Evolutionary conservation across 768 basidiomycete genomes (phyloP), one percentile per base, ranked within the genome.

Genomic region (Paxillus involutus): DNA sequence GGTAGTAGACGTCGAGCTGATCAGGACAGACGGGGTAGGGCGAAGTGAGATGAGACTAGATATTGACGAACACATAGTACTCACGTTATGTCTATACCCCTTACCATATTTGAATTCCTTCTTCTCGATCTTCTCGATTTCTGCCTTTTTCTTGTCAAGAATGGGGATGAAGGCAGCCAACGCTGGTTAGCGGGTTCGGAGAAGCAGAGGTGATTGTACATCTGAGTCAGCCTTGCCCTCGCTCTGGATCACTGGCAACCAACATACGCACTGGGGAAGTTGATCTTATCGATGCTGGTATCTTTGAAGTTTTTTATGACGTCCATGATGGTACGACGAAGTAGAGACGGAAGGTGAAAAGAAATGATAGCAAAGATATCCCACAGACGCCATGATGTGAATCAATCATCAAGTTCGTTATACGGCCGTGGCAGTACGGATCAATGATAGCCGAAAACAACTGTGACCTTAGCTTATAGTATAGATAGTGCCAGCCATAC

Each of bases 1-100:
- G 86, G 60, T 84, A 88, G 64, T 88, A 89, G 0, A 88, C 72
- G 59, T 88, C 87, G 32, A 88, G 77, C 85, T 89, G 56, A 11
- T 32, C 26, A 26, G 46, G 11, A 29, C 12, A 10, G 10, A 19
- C 4, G 30, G 35, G 11, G 26, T 26, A 26, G 4, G 26, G 6
- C 26, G 6, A 26, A 36, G 48, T 33, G 30, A 36, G 41, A 51
- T 53, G 12, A 26, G 21, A 26, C 26, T 26, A 26, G 26, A 11
- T 12, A 40, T 29, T 26, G 26, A 26, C 26, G 6, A 26, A 26
- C 26, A 26, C 26, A 26, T 26, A 21, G 7, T 11, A 54, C 60
- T 52, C 33, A 65, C 71, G 6, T 65, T 78, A 79, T 73, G 32
- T 77, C 80, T 19, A 72, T 76, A 14, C 63, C 48, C 53, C 33